phyloP scores from a whole-genome alignment of 1,284 basidiomycete genomes.

The Fomes fomentarius region DNA sequence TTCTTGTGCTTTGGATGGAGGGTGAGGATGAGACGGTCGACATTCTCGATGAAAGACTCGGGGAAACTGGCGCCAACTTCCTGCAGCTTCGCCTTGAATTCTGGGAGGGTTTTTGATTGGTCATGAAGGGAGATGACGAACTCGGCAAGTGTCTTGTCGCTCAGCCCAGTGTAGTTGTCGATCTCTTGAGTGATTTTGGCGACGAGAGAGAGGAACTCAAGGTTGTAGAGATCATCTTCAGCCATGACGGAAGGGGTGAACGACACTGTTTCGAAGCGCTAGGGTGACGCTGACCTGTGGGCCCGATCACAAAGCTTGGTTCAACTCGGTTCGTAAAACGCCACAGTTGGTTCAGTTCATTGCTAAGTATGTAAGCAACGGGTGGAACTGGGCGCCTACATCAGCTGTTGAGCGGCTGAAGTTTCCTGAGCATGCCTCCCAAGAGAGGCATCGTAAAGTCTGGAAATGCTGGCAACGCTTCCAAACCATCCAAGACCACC shows the following conservation, averaged over 20 bases:
- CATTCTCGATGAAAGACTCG: constrained; percentile 87
- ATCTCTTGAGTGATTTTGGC: constrained; percentile 91
- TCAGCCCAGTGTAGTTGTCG: constrained; percentile 81
- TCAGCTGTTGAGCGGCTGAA: constrained; percentile 12
- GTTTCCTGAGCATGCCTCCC: constrained; percentile 67
- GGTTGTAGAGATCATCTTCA: constrained; percentile 81
- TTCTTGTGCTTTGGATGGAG: constrained; percentile 98
- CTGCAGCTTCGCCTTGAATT: constrained; percentile 85
- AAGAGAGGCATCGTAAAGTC: constrained; percentile 80
- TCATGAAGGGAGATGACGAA: constrained; percentile 95
- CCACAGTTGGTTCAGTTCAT: constrained; percentile 1
- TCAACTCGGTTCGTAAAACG: not conserved
- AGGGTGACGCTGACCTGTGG: not conserved
- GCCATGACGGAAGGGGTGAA: constrained; percentile 48
- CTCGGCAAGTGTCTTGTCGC: constrained; percentile 93
- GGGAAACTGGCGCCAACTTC: constrained; percentile 88
- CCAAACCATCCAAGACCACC: constrained; percentile 52
- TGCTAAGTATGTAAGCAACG: constrained; percentile 20
- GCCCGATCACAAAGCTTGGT: not conserved
- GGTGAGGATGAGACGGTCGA: constrained; percentile 92
- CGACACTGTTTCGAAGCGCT: not conserved
- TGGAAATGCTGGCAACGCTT: constrained; percentile 85
- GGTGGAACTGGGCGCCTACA: too few species aligned
- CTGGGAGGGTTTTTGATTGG: constrained; percentile 71
- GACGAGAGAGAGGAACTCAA: constrained; percentile 89